These are phyloP conservation scores for Pseudoscleropodium purum DNA, from an alignment of 225 moss, liverwort and hornwort species.

Conservation along the genomic window DNA sequence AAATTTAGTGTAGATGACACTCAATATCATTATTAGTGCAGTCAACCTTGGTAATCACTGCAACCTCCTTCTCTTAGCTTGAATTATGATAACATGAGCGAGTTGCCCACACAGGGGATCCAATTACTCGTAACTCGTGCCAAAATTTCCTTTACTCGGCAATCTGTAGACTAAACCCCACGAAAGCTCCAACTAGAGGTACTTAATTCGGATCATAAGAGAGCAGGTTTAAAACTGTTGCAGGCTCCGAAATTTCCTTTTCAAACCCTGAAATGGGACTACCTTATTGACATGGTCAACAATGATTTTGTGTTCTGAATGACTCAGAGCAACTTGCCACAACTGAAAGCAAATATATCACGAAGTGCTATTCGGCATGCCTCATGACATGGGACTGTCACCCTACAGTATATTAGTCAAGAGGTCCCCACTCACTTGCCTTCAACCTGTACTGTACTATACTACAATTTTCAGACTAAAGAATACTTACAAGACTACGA, in stretches of 20 bases:
- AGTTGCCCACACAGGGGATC: neutral
- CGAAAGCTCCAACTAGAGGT: neutral
- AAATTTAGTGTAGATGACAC: no score
- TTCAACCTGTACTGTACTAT: neutral
- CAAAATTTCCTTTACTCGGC: neutral
- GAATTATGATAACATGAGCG: neutral
- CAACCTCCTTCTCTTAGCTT: neutral
- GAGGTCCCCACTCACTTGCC: neutral
- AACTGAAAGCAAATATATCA: slow-evolving; percentile 20
- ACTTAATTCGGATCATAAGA: neutral
- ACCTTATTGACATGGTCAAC: neutral
- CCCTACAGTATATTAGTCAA: neutral
- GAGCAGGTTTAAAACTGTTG: neutral
- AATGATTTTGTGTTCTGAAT: neutral
- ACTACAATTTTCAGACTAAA: slow-evolving; percentile 31
- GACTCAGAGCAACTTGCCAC: neutral
- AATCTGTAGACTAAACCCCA: neutral
- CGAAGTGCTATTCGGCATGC: neutral
- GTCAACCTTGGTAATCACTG: neutral
- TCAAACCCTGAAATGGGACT: neutral
- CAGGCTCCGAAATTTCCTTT: neutral
- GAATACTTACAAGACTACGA: slow-evolving; percentile 40
- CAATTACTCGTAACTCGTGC: neutral
- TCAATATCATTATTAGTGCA: no score
- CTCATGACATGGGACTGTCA: slow-evolving; percentile 3